These are phyloP conservation scores for Penicillium lividum DNA, from an alignment of 495 filamentous ascomycete genomes.

Conservation along the genomic window DNA sequence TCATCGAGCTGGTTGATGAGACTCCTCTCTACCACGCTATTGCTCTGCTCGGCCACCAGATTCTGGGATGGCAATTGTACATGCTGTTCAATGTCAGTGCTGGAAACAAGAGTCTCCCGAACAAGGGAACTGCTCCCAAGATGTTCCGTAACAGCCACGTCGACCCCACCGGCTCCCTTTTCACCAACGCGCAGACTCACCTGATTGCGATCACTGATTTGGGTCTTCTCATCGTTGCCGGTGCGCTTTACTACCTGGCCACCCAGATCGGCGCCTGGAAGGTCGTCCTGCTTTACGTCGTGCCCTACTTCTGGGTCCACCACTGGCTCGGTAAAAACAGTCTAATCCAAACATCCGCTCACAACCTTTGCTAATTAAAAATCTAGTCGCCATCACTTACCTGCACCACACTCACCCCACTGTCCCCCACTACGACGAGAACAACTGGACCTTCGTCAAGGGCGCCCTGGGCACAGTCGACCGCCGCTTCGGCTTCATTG, in stretches of 20 bases:
- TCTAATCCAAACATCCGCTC: background rate
- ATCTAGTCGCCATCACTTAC: conserved; percentile 76
- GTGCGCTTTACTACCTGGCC: conserved; percentile 43
- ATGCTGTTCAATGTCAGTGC: conserved; percentile 57
- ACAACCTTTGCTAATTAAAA: background rate
- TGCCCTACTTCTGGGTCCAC: conserved; percentile 62
- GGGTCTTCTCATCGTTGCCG: conserved; percentile 50
- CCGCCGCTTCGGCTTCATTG: conserved; percentile 86
- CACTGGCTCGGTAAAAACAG: conserved; percentile 56
- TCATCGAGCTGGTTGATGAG: conserved; percentile 55
- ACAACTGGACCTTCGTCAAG: conserved; percentile 81
- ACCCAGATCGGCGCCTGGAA: conserved; percentile 52
- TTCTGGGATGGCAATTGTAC: conserved; percentile 59
- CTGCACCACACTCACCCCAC: conserved; percentile 88
- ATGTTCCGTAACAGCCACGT: conserved; percentile 59
- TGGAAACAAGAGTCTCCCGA: conserved; percentile 41
- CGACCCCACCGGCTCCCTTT: conserved; percentile 60
- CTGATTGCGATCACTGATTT: conserved; percentile 62
- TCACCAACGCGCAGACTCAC: conserved; percentile 56
- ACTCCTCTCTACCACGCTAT: conserved; percentile 54
- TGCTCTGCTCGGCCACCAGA: conserved; percentile 51
- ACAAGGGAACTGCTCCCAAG: conserved; percentile 41
- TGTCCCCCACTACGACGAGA: conserved; percentile 77
- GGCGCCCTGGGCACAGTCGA: conserved; percentile 87
- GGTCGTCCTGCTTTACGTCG: conserved; percentile 50